A percentile compares a stretch with the other conserved stretches of the same genome.
Conservation (phyloP, 1,139 yeast genomes). For the Geotrichum klebahnii region DNA sequence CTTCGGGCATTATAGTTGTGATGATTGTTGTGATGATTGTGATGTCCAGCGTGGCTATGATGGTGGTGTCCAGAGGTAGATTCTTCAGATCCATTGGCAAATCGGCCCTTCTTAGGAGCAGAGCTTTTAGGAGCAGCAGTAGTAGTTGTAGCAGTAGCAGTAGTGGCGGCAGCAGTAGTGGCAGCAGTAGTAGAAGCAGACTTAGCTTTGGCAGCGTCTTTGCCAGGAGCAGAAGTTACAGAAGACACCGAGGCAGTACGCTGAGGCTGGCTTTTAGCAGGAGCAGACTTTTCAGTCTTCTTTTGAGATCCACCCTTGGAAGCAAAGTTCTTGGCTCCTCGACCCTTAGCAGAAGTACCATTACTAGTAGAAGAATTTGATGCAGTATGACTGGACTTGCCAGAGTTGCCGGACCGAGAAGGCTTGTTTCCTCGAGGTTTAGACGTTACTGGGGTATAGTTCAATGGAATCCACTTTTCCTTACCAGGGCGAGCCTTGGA, state of each 20-base stretch:
- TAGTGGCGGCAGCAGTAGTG: constrained; percentile 1
- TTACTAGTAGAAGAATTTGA: not conserved
- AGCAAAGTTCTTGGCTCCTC: constrained; percentile 49
- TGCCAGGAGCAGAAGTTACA: constrained; percentile 16
- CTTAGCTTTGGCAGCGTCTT: constrained; percentile 3
- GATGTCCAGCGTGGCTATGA: not conserved
- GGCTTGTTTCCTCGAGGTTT: constrained; percentile 14
- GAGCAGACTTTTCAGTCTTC: constrained; percentile 21
- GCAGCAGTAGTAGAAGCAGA: constrained; percentile 7
- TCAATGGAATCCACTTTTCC: constrained; percentile 19
- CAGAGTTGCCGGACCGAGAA: constrained; percentile 14
- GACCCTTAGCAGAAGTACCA: constrained; percentile 18
- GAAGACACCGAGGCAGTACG: constrained; percentile 8
- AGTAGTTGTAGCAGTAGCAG: constrained; percentile 5
- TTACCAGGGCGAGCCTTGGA: constrained; percentile 13
- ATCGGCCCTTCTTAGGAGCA: constrained; percentile 19
- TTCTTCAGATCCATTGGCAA: constrained; percentile 8
- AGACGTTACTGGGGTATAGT: constrained; percentile 17
- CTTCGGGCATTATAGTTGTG: constrained; percentile 25
- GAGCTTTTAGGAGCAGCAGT: constrained; percentile 8
- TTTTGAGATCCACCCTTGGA: constrained; percentile 45
- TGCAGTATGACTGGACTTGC: constrained; percentile 9
- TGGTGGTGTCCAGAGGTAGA: not conserved
- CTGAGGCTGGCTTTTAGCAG: constrained; percentile 1
- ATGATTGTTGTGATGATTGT: constrained; percentile 14